phyloP scores from a whole-genome alignment of 768 basidiomycete species.

The Cyclocybe cylindracea region DNA sequence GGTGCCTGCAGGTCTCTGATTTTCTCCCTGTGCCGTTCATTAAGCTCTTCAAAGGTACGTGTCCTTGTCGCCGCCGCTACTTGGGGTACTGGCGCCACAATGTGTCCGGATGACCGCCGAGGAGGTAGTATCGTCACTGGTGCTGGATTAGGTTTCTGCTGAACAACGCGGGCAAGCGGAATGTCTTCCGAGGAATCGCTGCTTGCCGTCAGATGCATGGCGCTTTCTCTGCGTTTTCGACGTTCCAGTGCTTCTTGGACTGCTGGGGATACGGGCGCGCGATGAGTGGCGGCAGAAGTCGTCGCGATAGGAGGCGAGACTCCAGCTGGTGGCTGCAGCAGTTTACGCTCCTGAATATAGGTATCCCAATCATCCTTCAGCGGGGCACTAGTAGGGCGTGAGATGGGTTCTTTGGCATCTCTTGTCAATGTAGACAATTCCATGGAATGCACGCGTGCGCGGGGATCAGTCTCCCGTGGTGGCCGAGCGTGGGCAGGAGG shows the following conservation, averaged over 20 bases:
- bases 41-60: constrained; percentile 85
- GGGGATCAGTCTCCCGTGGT: constrained; percentile 67
- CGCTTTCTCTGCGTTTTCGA: constrained; percentile 71
- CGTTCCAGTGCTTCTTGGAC: constrained; percentile 76
- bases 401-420: constrained; percentile 55
- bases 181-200: constrained; percentile 49
- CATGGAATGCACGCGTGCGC: constrained; percentile 71
- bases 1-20: constrained; percentile 82
- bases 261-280: constrained; percentile 64
- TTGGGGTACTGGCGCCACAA: constrained; percentile 50
- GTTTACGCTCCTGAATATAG: constrained; percentile 84
- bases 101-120: constrained; percentile 36
- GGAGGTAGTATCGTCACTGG: constrained; percentile 52
- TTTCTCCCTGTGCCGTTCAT: constrained; percentile 83
- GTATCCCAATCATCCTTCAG: constrained; percentile 82
- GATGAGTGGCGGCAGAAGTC: constrained; percentile 31
- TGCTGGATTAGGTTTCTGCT: constrained; percentile 28
- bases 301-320: constrained; percentile 75
- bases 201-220: constrained; percentile 49
- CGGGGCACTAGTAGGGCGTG: constrained; percentile 76
- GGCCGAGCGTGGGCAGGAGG: constrained; percentile 59
- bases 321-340: constrained; percentile 82
- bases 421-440: constrained; percentile 55
- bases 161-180: constrained; percentile 40
- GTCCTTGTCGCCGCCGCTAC: constrained; percentile 47